These are phyloP conservation scores for Teunomyces atbi DNA, from an alignment of 805 yeast genomes.

Conservation along the genomic window DNA sequence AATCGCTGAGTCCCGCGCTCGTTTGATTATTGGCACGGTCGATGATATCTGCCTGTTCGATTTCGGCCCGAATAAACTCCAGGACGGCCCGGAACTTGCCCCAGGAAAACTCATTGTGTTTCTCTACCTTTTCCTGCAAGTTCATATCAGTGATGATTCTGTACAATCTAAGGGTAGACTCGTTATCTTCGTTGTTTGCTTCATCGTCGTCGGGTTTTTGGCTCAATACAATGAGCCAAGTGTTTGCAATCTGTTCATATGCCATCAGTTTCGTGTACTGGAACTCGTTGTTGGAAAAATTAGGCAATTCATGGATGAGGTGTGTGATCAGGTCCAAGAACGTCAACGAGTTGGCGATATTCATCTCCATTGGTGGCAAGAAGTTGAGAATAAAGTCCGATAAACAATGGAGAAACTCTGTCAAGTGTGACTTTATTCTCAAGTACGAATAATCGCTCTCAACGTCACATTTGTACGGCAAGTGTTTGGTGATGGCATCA, in stretches of 20 bases:
- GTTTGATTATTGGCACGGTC: conserved; percentile 15
- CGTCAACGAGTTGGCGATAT: conserved; percentile 51
- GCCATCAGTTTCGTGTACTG: conserved; percentile 52
- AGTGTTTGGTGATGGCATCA: conserved; percentile 41
- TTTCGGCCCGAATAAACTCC: conserved; percentile 42
- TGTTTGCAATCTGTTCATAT: conserved; percentile 58
- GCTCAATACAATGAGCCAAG: conserved; percentile 51
- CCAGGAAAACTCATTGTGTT: conserved; percentile 43
- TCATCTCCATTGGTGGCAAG: conserved; percentile 66
- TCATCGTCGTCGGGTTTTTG: conserved; percentile 13
- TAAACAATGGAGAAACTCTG: conserved; percentile 67
- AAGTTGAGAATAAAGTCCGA: conserved; percentile 73
- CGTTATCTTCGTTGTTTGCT: conserved; percentile 7
- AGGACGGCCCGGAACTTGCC: conserved; percentile 45
- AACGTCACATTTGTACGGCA: conserved; percentile 77
- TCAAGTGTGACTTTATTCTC: conserved; percentile 64
- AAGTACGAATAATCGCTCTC: conserved; percentile 74
- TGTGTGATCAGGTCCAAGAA: conserved; percentile 63
- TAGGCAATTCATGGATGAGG: conserved; percentile 63
- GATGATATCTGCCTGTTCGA: conserved; percentile 29
- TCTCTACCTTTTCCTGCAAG: conserved; percentile 41
- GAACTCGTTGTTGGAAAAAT: conserved; percentile 57
- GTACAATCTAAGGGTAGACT: conserved; percentile 21
- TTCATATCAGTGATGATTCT: conserved; percentile 34
- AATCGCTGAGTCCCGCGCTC: conserved; percentile 26